Base-by-base conservation (phyloP, 1,284 basidiomycete species). In the Prillingera fragicola region DNA sequence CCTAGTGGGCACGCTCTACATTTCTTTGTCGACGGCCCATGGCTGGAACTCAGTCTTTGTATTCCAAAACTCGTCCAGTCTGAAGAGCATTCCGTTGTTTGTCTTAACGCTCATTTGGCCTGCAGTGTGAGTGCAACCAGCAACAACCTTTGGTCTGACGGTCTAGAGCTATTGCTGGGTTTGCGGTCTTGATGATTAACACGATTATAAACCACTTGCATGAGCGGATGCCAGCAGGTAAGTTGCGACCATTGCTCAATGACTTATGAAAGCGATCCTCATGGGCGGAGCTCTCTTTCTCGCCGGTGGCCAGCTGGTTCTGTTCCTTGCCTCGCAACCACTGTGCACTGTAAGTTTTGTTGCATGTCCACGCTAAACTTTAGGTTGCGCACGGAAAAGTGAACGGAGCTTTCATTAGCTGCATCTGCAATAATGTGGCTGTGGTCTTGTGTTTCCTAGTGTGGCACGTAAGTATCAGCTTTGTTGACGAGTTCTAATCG, bases 91-190 rank as follows among this genome's bases (percentile, higher is more conserved):
- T 38, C 73, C 84, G 13, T 69, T 91, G 19, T 91, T 90, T 58
- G 79, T 88, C 3, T 65, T 90, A 41, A 85, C 84, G 12, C 80
- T 79, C 52, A 80, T 91, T 34, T 89, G 87, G 87, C 88, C 87
- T n/a, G 80, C 77, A 38, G 76, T 71, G 82, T 88, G 63, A 63
- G 81, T 79, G 10, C 3, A 25, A 1, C 2, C 12, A 19, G 17
- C 5, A 18, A 35, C n/a, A 25, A 4, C 27, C 31, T 25, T 19
- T 13, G 8, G 8, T 27, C 32, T 48, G 38, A 48, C 25, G 2
- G 5, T 9, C 1, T 59, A 87, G 85, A 44, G 80, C 82, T 22
- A 76, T 79, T 14, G 51, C 87, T 18, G 29, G 80, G 14, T 89
- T 85, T 66, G 75, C 86, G 29, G 61, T 66, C 8, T 63, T 85